phyloP scores from a whole-genome alignment of 176 grass and related monocot genomes.

The maize (Zea mays) region DNA sequence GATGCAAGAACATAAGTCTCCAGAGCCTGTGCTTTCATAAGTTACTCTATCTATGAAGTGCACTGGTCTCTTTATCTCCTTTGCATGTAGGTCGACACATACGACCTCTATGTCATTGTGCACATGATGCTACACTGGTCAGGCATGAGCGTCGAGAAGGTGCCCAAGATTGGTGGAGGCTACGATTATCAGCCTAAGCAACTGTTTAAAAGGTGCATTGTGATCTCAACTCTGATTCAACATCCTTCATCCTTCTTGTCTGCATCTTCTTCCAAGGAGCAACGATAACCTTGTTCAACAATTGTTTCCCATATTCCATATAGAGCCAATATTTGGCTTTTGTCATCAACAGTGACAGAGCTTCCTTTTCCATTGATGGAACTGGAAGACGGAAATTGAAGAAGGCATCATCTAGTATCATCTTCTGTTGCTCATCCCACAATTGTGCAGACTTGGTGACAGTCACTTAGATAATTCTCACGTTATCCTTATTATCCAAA shows the following conservation, averaged over 20 bases:
- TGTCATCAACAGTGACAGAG: slow-evolving; percentile 56
- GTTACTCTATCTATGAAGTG: neutral
- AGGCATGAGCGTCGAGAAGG: slow-evolving; percentile 67
- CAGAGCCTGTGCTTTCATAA: neutral
- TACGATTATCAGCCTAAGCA: slow-evolving; percentile 60
- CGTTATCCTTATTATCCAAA: slow-evolving; percentile 21
- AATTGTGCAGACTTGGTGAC: slow-evolving; percentile 89
- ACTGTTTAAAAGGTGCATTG: slow-evolving; percentile 64
- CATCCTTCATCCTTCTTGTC: slow-evolving; percentile 61
- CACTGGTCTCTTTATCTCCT: neutral
- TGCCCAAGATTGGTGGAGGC: slow-evolving; percentile 47
- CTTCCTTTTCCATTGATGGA: slow-evolving; percentile 94
- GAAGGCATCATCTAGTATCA: slow-evolving; percentile 97
- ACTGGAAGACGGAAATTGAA: slow-evolving; percentile 72
- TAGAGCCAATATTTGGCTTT: slow-evolving; percentile 78
- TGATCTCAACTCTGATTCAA: slow-evolving; percentile 56
- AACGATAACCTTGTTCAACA: slow-evolving; percentile 77
- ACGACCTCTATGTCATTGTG: slow-evolving; percentile 70
- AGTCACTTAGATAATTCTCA: slow-evolving; percentile 90
- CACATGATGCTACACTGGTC: slow-evolving; percentile 89
- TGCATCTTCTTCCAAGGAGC: slow-evolving; percentile 77
- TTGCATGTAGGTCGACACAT: slow-evolving; percentile 64
- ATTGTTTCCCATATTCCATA: slow-evolving; percentile 80
- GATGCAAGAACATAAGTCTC: slow-evolving; percentile 83
- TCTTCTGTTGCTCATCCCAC: slow-evolving; percentile 95